Percentiles rank a stretch among this genome's conserved stretches.
These are phyloP conservation scores for Russula foetens DNA, from an alignment of 768 basidiomycete species.

Conservation along the genomic window DNA sequence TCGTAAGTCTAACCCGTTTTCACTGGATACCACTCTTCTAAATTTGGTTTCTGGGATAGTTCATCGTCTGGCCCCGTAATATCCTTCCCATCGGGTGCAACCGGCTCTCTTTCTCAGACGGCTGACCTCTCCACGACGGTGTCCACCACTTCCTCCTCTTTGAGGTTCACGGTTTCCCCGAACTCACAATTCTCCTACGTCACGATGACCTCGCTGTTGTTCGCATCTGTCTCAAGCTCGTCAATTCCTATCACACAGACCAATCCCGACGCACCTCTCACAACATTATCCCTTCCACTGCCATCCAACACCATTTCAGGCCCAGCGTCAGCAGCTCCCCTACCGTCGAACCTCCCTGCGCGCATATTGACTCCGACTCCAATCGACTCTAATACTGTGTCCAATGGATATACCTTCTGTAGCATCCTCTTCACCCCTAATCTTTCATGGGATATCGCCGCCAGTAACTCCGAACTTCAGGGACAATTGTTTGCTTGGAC, in stretches of 20 bases:
- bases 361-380: conserved; percentile 43
- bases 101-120: neutral
- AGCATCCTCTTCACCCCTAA: conserved; percentile 52
- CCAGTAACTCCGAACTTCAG: conserved; percentile 43
- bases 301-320: conserved; percentile 20
- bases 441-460: conserved; percentile 68
- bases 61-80: conserved; percentile 7
- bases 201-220: conserved; percentile 29
- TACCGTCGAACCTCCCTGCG: conserved; percentile 55
- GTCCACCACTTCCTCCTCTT: conserved; percentile 12
- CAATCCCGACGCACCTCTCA: conserved; percentile 33
- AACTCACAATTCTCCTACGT: conserved; percentile 31
- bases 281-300: conserved; percentile 25
- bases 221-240: conserved; percentile 20
- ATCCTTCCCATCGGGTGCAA: conserved; percentile 11
- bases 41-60: neutral
- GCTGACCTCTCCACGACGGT: neutral
- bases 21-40: neutral
- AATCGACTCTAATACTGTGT: conserved; percentile 24
- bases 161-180: conserved; percentile 23
- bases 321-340: conserved; percentile 27
- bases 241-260: conserved; percentile 22
- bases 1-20: neutral
- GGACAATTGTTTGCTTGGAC: conserved; percentile 74
- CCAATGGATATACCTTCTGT: conserved; percentile 39